These are phyloP conservation scores for Mycena albidolilacea DNA, from an alignment of 768 basidiomycete species.

Conservation along the genomic window DNA sequence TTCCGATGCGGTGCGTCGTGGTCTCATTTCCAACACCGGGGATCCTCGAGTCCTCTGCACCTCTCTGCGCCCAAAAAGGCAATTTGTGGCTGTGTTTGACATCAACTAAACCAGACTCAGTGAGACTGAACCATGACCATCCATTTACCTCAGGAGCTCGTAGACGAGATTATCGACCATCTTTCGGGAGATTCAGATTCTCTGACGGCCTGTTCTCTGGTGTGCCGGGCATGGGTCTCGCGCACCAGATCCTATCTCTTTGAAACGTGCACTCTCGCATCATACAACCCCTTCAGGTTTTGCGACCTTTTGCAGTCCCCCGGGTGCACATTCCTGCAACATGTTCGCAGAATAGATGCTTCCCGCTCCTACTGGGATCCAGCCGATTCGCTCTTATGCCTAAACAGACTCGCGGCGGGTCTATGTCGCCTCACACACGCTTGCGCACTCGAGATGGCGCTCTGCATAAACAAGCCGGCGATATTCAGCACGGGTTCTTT, in stretches of 20 bases:
- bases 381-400: background rate
- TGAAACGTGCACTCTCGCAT: background rate
- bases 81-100: background rate
- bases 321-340: background rate
- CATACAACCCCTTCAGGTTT: background rate
- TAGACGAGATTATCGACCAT: constrained; percentile 7
- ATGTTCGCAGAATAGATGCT: background rate
- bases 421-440: background rate
- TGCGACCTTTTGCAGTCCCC: background rate
- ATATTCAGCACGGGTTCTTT: background rate
- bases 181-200: background rate
- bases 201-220: constrained; percentile 50
- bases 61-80: background rate
- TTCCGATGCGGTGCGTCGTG: too few relatives aligned
- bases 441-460: background rate
- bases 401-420: background rate
- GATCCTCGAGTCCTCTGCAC: too few relatives aligned
- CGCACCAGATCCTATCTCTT: constrained; percentile 59
- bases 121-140: background rate
- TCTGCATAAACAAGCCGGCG: background rate
- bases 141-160: background rate
- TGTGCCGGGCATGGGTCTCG: constrained; percentile 57
- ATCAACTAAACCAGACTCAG: too few relatives aligned
- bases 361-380: background rate
- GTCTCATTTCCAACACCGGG: too few relatives aligned